Base-by-base conservation (phyloP, 2,329 filamentous ascomycete genomes). In the Colletotrichum sublineola region DNA sequence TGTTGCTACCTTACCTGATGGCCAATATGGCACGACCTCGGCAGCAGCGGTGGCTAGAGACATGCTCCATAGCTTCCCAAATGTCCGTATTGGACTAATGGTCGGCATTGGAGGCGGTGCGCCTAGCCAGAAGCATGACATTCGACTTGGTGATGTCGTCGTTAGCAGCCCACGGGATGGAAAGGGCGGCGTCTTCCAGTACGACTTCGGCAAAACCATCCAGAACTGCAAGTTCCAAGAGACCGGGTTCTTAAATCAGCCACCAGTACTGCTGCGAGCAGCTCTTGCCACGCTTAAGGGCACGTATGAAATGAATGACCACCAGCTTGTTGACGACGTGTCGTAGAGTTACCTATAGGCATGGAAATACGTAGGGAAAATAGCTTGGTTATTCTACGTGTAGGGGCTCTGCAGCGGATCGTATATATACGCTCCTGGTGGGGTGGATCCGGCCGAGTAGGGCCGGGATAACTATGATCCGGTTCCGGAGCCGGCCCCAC, bases 1-100 rank as follows among this genome's bases (percentile, higher is more conserved):
- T 14, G 78, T 84, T 31, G 75, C 76, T 3, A 71, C 63, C 2
- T 50, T 81, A 4, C 78, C 80, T 0, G 61, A 75, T 9, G 77
- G 75, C 11, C 64, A 76, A 6, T 80, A 80, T 52, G 80, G 81
- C 0, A 77, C 71, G 1, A 63, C 20, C 1, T 73, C 75, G n/a
- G 79, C 80, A 0, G 77, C 78, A 1, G 71, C 20, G 15, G 56
- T 57, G 2, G 62, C 55, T 3, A 52, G 14, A 53, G 58, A 71
- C 46, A 36, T 57, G 68, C 20, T 62, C 52, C 68, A 62, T 20
- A 65, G 60, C 68, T 74, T 60, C 38, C 68, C 40, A 9, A 74
- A 67, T 9, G 63, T 67, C 5, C 55, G 46, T 9, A 63, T 74
- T 20, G 63, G 57, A 4, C 7, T 68, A 29, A 70, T 71, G 67